Conservation (phyloP, 495 filamentous ascomycete genomes). For the Aeminium ludgeri region DNA sequence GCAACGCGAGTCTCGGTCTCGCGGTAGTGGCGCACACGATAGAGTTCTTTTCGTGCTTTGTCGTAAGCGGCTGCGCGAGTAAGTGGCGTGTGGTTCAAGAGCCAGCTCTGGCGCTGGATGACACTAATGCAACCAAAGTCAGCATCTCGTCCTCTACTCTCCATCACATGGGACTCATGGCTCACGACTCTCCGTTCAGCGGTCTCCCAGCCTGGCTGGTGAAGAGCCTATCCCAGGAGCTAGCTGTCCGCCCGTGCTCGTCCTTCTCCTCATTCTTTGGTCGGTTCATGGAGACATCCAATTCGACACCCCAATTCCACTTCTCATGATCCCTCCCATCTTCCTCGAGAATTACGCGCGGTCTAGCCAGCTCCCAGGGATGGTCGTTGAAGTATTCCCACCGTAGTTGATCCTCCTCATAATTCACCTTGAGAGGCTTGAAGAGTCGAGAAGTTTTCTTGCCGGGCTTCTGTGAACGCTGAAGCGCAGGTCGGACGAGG, state of each 20-base stretch:
- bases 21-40: constrained; percentile 59
- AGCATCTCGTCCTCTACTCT: too few relatives aligned
- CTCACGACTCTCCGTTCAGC: constrained; percentile 46
- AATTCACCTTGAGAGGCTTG: constrained; percentile 57
- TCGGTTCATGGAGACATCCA: constrained; percentile 8
- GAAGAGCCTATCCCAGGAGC: constrained; percentile 5
- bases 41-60: constrained; percentile 76
- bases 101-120: constrained; percentile 76
- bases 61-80: constrained; percentile 56
- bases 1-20: constrained; percentile 75
- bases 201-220: constrained; percentile 52
- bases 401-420: constrained; percentile 74
- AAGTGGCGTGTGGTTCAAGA: constrained; percentile 23
- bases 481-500: constrained; percentile 37
- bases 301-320: constrained; percentile 55
- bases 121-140: constrained; percentile 41
- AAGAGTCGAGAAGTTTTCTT: constrained; percentile 45
- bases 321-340: constrained; percentile 62
- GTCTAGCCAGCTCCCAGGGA: constrained; percentile 91
- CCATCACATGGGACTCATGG: not conserved
- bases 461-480: constrained; percentile 8
- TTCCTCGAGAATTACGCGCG: constrained; percentile 65
- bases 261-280: not conserved
- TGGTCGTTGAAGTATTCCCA: constrained; percentile 76
- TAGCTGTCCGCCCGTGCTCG: constrained; percentile 1